Base-by-base conservation (phyloP, 169 alveolate species). In the Cryptosporidium sp. region DNA sequence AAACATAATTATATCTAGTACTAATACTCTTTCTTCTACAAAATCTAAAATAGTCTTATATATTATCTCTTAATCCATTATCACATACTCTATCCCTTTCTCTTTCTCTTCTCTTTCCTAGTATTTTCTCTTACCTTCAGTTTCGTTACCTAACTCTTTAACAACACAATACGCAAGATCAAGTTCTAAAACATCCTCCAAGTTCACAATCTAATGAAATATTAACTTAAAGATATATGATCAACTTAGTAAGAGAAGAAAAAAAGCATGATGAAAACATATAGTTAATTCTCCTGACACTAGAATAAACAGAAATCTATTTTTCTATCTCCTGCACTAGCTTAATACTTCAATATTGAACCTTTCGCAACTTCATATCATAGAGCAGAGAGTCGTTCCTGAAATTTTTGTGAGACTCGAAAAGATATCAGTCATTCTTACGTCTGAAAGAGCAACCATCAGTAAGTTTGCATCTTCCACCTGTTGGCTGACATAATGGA, bases 401-500 rank as follows among this genome's bases (percentile, higher is more conserved):
- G 72, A 37, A 65, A 48, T 48, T 5, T 35, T 29, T 1, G 1
- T 45, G 16, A 37, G 48, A 31, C 3, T 35, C n/a, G 5, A 65
- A 39, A 26, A 51, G 26, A 71, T 56, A 69, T 53, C 92, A 95
- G 91, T 95, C 97, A 60, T 94, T 94, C 93, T 96, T 96, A 89
- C 94, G 96, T 86, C 98, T 97, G 97, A 96, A 97, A 85, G 98
- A 96, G 85, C 98, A 96, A 75, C 99, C 99, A 91, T 96, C 96
- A 69, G 98, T 95, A 80, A 97, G 96, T 91, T 97, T 96, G 85
- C 98, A 96, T 91, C 97, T 96, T 70, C 99, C 99, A 39, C 99
- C 99, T 26, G 99, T 97, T 33, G 99, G 99, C 91, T 97, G 97
- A 93, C 98, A 96, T 84, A 98, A 95, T 87, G 96, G 96, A 56